Base-by-base conservation (phyloP, 352 stramenopile species). In the Globisporangium polare region DNA sequence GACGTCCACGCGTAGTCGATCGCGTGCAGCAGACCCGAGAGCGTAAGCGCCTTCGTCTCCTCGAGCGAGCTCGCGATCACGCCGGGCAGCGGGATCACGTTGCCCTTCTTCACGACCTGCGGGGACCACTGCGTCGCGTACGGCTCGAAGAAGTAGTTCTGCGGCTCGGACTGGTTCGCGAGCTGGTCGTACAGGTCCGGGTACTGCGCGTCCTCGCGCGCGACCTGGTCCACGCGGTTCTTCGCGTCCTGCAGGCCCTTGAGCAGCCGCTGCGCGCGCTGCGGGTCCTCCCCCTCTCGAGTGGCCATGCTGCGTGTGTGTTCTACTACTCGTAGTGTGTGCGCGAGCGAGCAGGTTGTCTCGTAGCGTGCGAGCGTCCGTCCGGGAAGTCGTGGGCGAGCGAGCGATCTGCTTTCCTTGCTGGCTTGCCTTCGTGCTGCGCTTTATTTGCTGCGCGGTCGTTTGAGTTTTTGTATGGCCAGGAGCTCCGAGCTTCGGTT, bases 1-100 rank as follows among this genome's bases (percentile, higher is more conserved):
- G 80, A 97, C 56, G 98, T 91, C 97, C 97, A 99, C 27, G 90
- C 96, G 47, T 97, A 78, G 71, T 95, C 72, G 10, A 97, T 88
- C 29, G 94, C 75, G 15, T 91, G 80, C 42, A 99, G 74, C 12
- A 99, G 65, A 9, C 96, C 96, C 71, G 97, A 98, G 9, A 98
- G 83, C 39, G 83, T 88, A 20, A 91, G 59, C 8, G 78, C 77
- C 60, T 80, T 75, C 24, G 85, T 66, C 27, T 92, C 82, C 22
- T 93, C 85, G 17, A 94, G 65, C 39, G 84, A 78, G 7, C 74
- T 85, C 29, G 82, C 82, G 41, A 95, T 80, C 8, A 88, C 80
- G 15, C 71, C 69, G 8, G 86, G 86, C 46, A 92, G 65, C 4
- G 86, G 71, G 52, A 95, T 76, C 13, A 93, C 52, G 17, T 68